Base-by-base conservation (phyloP, 768 basidiomycete species). In the Steccherinum ochraceum region DNA sequence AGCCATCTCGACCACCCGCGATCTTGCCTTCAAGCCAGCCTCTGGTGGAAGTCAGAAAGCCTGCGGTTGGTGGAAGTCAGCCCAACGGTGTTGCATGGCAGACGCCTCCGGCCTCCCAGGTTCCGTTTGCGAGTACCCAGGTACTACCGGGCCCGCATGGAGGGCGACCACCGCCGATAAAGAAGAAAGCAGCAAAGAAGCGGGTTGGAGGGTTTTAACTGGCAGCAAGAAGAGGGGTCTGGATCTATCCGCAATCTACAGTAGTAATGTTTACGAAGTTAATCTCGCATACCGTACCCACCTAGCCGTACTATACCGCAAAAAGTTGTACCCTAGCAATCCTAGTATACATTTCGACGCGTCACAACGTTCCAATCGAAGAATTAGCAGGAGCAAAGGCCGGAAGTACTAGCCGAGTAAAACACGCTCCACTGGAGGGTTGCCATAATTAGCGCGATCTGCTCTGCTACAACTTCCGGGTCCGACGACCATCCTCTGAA, bases 161-260 rank as follows among this genome's bases (percentile, higher is more conserved):
- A 26, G 86, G 85, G 20, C 75, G 85, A 39, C 75, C 74, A 21
- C 52, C 52, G 13, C 57, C 58, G 12, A 61, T 55, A 4, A 86
- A 78, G 68, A 83, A 82, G 69, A 84, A 81, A 62, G 51, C 65
- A 23, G 62, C 55, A 19, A 88, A 83, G 71, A 90, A 84, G 67
- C 72, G 88, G 20, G 41, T 89, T 40, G 86, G 85, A 10, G 89
- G 89, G 5, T 91, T 92, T 62, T 91, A 65, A 77, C 47, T 18
- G 30, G 30, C 16, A 16, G 30, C 16, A 16, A 35, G n/a, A n/a
- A n/a, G n/a, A n/a, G n/a, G n/a, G n/a, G n/a, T n/a, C n/a, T n/a
- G n/a, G n/a, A n/a, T n/a, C n/a, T n/a, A n/a, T n/a, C n/a, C n/a
- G n/a, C n/a, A n/a, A n/a, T n/a, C n/a, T n/a, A n/a, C n/a, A n/a